These are phyloP conservation scores for Quercus glauca DNA, from an alignment of 306 rosid species.

Conservation along the genomic window DNA sequence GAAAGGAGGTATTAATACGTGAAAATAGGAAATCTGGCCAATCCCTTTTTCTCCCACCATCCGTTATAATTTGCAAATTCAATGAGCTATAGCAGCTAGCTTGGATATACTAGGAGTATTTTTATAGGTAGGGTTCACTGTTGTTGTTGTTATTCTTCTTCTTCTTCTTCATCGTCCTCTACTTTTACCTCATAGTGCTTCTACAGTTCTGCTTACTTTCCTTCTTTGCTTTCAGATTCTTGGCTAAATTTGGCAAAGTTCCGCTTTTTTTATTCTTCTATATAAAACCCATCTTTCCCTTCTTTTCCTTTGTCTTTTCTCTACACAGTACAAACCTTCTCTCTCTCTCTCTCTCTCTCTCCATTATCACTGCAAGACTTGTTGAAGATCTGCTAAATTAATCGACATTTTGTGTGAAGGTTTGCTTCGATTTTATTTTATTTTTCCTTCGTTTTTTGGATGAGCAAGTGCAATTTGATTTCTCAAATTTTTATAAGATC, in stretches of 20 bases:
- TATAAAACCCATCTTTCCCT: background rate
- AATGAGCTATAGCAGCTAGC: too few relatives aligned
- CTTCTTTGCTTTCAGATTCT: background rate
- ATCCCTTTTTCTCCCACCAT: background rate
- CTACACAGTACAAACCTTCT: background rate
- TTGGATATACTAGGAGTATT: too few relatives aligned
- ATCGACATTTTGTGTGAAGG: background rate
- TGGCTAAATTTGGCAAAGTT: background rate
- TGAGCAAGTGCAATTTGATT: background rate
- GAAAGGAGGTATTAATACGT: background rate
- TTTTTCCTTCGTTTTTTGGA: background rate
- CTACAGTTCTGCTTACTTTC: background rate
- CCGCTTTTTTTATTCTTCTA: background rate
- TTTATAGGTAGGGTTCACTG: background rate
- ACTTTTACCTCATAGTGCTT: too few relatives aligned
- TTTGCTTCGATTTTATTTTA: background rate
- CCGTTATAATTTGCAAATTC: background rate
- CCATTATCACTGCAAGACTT: background rate
- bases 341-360: background rate
- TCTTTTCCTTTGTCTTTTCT: background rate
- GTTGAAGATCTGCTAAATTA: background rate
- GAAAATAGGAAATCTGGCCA: background rate
- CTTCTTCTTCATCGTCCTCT: too few relatives aligned
- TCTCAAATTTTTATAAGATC: background rate
- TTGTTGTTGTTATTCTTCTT: background rate